Base-by-base conservation (phyloP, 1,284 basidiomycete genomes). In the Sanghuangporus sanghuang region DNA sequence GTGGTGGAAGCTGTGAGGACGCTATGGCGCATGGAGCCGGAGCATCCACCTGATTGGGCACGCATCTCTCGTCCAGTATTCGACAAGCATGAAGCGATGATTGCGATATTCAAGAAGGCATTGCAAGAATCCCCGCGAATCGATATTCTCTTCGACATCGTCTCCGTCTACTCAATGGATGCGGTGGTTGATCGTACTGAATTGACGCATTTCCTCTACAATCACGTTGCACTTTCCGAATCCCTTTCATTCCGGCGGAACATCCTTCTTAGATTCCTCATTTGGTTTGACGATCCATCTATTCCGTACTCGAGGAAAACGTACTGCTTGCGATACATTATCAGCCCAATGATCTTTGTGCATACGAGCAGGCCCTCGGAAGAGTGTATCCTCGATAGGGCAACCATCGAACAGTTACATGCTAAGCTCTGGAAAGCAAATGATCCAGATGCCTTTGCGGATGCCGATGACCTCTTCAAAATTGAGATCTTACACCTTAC, bases 401-500 rank as follows among this genome's bases (percentile, higher is more conserved):
- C 89, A 50, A 88, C 93, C 68, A 78, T 96, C 39, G 76, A 80
- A 57, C 81, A 84, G 64, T 77, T 96, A 27, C 87, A 94, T 73
- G 80, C 80, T 55, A 83, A 85, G 57, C 85, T 97, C 50, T 97
- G 95, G 95, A 83, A 85, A 62, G 82, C 82, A 58, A 67, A 66
- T 7, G 84, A 86, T 54, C 76, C 79, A n/a, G 70, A 77, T 27
- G 74, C 76, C n/a, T 87, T 89, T 71, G 72, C 78, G 14, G 86
- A 83, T 46, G 80, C 85, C 0, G 90, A 94, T 69, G 92, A 96
- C 71, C 81, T 85, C 66, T 89, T 97, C 75, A 90, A 90, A 70
- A 92, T 98, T 67, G 96, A 98, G 74, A 81, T 98, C 44, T 81
- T 98, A 27, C 90, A 97, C 71, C 80, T 99, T 73, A 96, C 95